Evolutionary conservation across 2,329 filamentous ascomycete genomes (phyloP).

Genomic region (Lasiodiplodia hormozganensis): DNA sequence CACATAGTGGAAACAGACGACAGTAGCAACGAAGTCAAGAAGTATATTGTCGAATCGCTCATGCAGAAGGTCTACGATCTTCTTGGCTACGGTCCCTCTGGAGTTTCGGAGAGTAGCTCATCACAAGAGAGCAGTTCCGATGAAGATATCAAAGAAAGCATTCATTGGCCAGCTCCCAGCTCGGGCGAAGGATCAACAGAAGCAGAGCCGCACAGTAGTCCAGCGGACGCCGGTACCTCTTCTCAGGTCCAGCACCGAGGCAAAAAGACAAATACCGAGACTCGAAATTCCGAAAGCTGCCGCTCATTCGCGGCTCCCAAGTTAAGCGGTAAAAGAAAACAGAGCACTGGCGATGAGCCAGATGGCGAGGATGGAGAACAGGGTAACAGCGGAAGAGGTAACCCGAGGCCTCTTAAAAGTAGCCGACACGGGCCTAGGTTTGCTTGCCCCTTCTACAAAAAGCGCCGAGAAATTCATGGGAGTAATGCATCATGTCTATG

Average conservation of each 20-base stretch:
- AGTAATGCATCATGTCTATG: neutral
- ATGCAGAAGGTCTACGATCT: neutral
- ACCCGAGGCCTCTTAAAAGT: neutral
- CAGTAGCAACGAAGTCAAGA: neutral
- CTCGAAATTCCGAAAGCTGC: neutral
- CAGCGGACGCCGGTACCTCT: neutral
- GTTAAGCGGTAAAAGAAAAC: neutral
- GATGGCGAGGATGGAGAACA: neutral
- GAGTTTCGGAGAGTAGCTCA: neutral
- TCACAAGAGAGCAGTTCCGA: neutral
- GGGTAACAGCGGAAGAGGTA: neutral
- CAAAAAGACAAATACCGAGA: neutral
- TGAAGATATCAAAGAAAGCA: neutral
- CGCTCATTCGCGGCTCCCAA: neutral
- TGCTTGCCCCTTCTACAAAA: neutral
- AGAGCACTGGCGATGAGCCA: neutral
- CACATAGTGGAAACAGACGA: no score
- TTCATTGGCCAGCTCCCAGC: neutral
- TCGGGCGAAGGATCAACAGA: neutral
- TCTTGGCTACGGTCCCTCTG: neutral
- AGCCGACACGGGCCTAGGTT: neutral
- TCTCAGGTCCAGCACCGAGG: neutral
- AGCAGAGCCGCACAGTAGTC: neutral
- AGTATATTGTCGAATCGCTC: neutral
- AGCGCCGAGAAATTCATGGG: neutral